Conservation (phyloP, 2,329 filamentous ascomycete species). For the Dendryphion nanum region DNA sequence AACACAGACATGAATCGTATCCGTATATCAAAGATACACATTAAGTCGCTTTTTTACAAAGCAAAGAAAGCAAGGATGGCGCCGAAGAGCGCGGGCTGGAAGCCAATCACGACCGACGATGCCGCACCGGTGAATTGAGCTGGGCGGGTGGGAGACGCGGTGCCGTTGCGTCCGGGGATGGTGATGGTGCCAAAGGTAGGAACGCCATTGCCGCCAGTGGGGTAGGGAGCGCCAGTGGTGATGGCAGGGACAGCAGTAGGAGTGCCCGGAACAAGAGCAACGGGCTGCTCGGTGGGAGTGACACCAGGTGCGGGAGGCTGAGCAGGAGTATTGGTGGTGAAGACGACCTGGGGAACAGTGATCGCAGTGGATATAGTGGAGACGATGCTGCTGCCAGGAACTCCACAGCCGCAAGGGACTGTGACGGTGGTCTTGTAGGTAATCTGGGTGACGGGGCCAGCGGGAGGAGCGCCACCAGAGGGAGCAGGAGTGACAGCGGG, state of each 20-base stretch:
- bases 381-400: slow-evolving; percentile 13
- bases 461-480: slow-evolving; percentile 4
- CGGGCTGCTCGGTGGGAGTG: slow-evolving; percentile 25
- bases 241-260: slow-evolving; percentile 31
- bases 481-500: slow-evolving; percentile 16
- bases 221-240: slow-evolving; percentile 25
- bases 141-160: slow-evolving; percentile 18
- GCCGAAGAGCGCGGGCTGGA: slow-evolving; percentile 24
- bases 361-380: slow-evolving; percentile 39
- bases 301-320: slow-evolving; percentile 13
- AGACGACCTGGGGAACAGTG: slow-evolving; percentile 47
- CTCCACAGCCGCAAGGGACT: slow-evolving; percentile 25
- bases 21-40: slow-evolving; percentile 6
- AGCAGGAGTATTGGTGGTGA: slow-evolving; percentile 38
- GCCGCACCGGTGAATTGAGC: slow-evolving; percentile 36
- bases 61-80: slow-evolving; percentile 33
- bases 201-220: slow-evolving; percentile 5
- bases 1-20: not conserved
- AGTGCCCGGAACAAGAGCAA: slow-evolving; percentile 37
- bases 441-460: slow-evolving; percentile 40
- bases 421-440: slow-evolving; percentile 41
- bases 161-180: slow-evolving; percentile 18
- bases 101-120: slow-evolving; percentile 19
- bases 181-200: slow-evolving; percentile 21
- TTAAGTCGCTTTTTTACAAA: slow-evolving; percentile 29